Base-by-base conservation (phyloP, 306 rosid genomes). In the Astragalus membranaceus region DNA sequence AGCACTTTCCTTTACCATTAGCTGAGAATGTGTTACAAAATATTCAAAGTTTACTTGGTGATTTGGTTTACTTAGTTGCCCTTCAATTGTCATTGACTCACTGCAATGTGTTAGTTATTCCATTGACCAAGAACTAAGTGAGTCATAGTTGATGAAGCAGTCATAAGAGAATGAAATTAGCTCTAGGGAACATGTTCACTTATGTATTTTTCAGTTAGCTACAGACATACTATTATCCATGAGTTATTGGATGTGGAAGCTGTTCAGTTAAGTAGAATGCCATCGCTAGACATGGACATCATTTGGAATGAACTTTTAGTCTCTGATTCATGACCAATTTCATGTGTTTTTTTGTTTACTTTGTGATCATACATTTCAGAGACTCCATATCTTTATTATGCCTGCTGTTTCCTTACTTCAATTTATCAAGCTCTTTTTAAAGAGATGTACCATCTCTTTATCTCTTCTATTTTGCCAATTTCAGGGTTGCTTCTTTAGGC, bases 401-500 rank as follows among this genome's bases (percentile, higher is more conserved):
- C n/a, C n/a, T n/a, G n/a, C n/a, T n/a, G n/a, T n/a, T n/a, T n/a
- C n/a, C n/a, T n/a, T n/a, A n/a, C n/a, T n/a, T n/a, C n/a, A n/a
- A n/a, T n/a, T n/a, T n/a, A n/a, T n/a, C n/a, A n/a, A n/a, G n/a
- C n/a, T n/a, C n/a, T n/a, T n/a, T n/a, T n/a, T n/a, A n/a, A n/a
- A n/a, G n/a, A n/a, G n/a, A n/a, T n/a, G n/a, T 69, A 8, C 50
- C 32, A 43, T 62, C 51, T 26, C 30, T 26, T 26, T 26, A 26
- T 26, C 3, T 3, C 32, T 58, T 69, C 47, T 47, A 42, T 37
- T 65, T 55, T n/a, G n/a, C 70, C 32, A 37, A 77, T 76, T 76
- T 48, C 83, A 95, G 99, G 92, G 96, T 48, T 89, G 97, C 85
- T 95, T 91, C 85, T 85, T 89, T 17, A 86, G 93, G n/a, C 99